Percentiles rank a stretch among this genome's conserved stretches.
Evolutionary conservation across 345 rosid genomes (phyloP).

Genomic region (Ceriops tagal): DNA sequence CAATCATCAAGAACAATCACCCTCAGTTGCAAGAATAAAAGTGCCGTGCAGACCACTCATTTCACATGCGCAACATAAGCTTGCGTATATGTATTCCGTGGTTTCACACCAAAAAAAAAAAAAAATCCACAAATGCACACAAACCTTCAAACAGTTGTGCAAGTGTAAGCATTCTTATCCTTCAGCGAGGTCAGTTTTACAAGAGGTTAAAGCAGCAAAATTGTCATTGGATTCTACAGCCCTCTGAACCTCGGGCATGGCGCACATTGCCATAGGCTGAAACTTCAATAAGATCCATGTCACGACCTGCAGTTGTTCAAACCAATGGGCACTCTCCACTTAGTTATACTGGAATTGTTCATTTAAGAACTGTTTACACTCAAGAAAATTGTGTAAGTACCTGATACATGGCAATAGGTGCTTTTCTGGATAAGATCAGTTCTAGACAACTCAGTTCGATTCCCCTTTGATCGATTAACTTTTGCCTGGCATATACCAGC

Average conservation of each 20-base stretch:
- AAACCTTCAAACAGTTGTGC: too few relatives aligned
- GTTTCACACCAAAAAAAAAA: too few relatives aligned
- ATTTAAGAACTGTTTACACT: neutral
- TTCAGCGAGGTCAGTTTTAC: too few relatives aligned
- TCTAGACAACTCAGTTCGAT: slow-evolving; percentile 69
- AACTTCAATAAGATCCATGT: slow-evolving; percentile 87
- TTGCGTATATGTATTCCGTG: too few relatives aligned
- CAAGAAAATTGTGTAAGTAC: slow-evolving; percentile 32
- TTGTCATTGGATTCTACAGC: slow-evolving; percentile 79
- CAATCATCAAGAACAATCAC: too few relatives aligned
- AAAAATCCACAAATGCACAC: too few relatives aligned
- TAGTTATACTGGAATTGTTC: slow-evolving; percentile 10
- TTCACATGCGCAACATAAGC: too few relatives aligned
- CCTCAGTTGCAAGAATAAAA: too few relatives aligned
- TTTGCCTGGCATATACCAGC: slow-evolving; percentile 48
- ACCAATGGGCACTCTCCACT: slow-evolving; percentile 12
- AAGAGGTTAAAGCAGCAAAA: neutral
- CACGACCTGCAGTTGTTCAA: slow-evolving; percentile 50
- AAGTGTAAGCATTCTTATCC: too few relatives aligned
- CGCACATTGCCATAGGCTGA: slow-evolving; percentile 84
- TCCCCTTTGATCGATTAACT: slow-evolving; percentile 86
- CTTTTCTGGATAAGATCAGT: slow-evolving; percentile 83
- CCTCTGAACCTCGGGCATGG: slow-evolving; percentile 54
- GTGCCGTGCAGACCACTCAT: too few relatives aligned
- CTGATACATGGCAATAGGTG: slow-evolving; percentile 86